Conservation (phyloP, 345 rosid species). For the Salix koriyanagi region DNA sequence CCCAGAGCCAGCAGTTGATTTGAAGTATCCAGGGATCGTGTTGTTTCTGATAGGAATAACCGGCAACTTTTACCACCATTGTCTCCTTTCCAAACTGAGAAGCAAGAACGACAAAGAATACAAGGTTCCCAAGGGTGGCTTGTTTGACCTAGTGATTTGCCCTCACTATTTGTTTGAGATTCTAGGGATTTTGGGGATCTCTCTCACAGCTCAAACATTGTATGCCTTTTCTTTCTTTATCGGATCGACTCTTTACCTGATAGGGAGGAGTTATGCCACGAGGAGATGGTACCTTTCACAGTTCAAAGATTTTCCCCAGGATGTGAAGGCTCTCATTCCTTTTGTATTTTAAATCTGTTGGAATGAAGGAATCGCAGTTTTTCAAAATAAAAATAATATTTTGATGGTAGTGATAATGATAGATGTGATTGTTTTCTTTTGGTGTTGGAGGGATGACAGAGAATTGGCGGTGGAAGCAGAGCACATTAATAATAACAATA, state of each 20-base stretch:
- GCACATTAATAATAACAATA: too few relatives aligned
- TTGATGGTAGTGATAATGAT: too few relatives aligned
- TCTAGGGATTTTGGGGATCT: constrained; percentile 47
- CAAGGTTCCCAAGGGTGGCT: constrained; percentile 62
- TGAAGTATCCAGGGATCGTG: constrained; percentile 36
- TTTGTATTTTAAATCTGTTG: constrained; percentile 36
- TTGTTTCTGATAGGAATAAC: constrained; percentile 51
- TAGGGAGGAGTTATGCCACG: constrained; percentile 60
- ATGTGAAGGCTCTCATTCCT: constrained; percentile 55
- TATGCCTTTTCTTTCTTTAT: constrained; percentile 33
- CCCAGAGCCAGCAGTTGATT: constrained; percentile 37
- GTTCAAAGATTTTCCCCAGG: constrained; percentile 55
- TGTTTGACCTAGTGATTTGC: constrained; percentile 54
- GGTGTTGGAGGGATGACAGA: too few relatives aligned
- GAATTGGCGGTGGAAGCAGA: too few relatives aligned
- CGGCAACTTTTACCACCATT: constrained; percentile 82
- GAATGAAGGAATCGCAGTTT: background rate
- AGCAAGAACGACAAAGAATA: constrained; percentile 40
- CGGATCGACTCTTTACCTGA: constrained; percentile 43
- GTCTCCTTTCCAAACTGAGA: constrained; percentile 55
- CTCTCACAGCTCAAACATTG: constrained; percentile 53
- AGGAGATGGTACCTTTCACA: constrained; percentile 68
- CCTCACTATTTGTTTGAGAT: constrained; percentile 81
- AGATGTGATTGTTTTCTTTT: too few relatives aligned
- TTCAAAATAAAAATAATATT: too few relatives aligned